phyloP scores from a whole-genome alignment of 345 rosid genomes.

The Camelina laxa region DNA sequence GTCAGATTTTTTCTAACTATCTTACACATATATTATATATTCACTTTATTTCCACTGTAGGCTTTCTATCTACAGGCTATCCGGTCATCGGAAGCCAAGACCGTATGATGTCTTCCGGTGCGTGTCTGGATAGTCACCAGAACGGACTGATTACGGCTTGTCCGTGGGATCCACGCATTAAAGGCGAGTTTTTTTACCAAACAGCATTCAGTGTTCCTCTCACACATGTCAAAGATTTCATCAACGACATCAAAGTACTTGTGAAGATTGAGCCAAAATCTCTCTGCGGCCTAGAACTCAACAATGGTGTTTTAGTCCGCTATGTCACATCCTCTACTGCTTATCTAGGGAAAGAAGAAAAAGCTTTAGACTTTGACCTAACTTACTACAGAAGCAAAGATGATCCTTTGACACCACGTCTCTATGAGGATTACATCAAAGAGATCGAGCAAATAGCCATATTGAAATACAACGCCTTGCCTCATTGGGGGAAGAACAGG shows the following conservation, averaged over 20 bases:
- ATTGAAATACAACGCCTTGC: constrained; percentile 65
- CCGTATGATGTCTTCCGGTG: constrained; percentile 71
- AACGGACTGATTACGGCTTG: constrained; percentile 60
- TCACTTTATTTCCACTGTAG: constrained; percentile 37
- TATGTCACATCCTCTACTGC: constrained; percentile 72
- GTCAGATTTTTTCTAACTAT: neutral
- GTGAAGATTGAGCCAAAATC: constrained; percentile 51
- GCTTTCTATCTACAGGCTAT: constrained; percentile 60
- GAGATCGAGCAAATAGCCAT: constrained; percentile 84
- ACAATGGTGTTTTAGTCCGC: constrained; percentile 72
- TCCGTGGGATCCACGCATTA: constrained; percentile 72
- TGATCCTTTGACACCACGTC: constrained; percentile 65
- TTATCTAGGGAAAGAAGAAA: constrained; percentile 70
- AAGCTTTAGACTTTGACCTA: constrained; percentile 72
- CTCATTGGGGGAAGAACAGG: constrained; percentile 87
- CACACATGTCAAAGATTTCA: constrained; percentile 52
- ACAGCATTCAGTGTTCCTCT: constrained; percentile 58
- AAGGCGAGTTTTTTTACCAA: constrained; percentile 65
- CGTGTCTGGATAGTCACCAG: constrained; percentile 62
- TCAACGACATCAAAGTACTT: constrained; percentile 61
- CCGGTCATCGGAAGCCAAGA: constrained; percentile 72
- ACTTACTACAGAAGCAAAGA: constrained; percentile 73
- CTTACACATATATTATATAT: too few relatives aligned
- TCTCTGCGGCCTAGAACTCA: constrained; percentile 55
- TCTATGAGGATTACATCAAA: constrained; percentile 61